Conservation (phyloP, 176 grass and related monocot species). For the Aegilops sharonensis region DNA sequence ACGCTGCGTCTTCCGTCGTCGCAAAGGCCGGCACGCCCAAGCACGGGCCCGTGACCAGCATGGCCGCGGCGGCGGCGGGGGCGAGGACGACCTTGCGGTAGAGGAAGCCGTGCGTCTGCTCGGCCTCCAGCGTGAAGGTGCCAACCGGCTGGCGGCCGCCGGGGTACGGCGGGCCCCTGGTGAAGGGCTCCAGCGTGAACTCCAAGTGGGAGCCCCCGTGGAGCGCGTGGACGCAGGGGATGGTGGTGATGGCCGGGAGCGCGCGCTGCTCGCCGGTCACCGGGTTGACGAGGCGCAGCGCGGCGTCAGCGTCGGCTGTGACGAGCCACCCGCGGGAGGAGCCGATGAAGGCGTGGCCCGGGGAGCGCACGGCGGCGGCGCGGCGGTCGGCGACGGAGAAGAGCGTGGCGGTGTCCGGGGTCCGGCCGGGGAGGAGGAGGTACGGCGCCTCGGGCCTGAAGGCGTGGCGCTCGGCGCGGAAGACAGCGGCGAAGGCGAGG, state of each 20-base stretch:
- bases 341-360: background rate
- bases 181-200: background rate
- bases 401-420: background rate
- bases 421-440: background rate
- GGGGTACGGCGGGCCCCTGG: background rate
- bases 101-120: background rate
- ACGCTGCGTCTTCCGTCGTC: background rate
- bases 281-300: background rate
- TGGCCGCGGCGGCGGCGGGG: background rate
- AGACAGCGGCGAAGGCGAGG: no score
- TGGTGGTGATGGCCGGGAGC: constrained; percentile 6
- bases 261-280: background rate
- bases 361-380: no score
- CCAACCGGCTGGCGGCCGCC: background rate
- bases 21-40: background rate
- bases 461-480: background rate
- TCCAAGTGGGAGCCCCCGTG: background rate
- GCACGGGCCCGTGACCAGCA: background rate
- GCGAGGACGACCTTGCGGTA: background rate
- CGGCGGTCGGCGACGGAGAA: background rate
- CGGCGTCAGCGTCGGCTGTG: background rate
- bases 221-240: background rate
- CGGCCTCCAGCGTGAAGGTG: background rate
- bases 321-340: background rate
- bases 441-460: background rate